phyloP scores from a whole-genome alignment of 192 early-diverging fungal genomes.

The Diversispora epigaea region DNA sequence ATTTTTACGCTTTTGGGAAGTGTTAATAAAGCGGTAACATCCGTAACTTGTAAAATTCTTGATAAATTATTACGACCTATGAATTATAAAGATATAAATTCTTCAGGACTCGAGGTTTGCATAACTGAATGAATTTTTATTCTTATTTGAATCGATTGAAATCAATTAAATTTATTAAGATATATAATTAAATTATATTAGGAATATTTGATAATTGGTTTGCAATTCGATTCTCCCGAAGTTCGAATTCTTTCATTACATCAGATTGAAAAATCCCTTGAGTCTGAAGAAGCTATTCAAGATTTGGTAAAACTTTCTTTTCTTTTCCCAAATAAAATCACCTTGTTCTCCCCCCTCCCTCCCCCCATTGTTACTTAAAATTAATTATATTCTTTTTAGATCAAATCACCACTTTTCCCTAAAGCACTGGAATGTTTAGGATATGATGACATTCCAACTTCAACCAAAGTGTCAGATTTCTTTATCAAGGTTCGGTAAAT shows the following conservation, averaged over 20 bases:
- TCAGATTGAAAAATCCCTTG: conserved; percentile 47
- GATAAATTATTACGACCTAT: conserved; percentile 35
- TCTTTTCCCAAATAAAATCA: neutral
- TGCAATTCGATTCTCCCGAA: conserved; percentile 36
- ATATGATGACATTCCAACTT: conserved; percentile 37
- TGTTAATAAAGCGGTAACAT: conserved; percentile 24
- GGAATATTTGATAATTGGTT: conserved; percentile 38
- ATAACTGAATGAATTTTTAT: neutral
- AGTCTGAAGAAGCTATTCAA: conserved; percentile 26
- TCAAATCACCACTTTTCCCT: conserved; percentile 38
- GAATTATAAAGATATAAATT: conserved; percentile 21
- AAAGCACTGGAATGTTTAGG: conserved; percentile 36
- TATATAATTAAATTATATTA: neutral
- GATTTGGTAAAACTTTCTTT: conserved; percentile 37
- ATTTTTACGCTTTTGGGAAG: conserved; percentile 26
- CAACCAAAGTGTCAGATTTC: conserved; percentile 36
- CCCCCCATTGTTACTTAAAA: neutral
- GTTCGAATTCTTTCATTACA: conserved; percentile 44
- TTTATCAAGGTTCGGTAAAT: conserved; percentile 36
- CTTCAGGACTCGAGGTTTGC: conserved; percentile 32
- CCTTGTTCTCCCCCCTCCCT: neutral
- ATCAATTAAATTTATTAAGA: neutral
- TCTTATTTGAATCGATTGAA: neutral
- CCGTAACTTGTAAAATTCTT: conserved; percentile 35
- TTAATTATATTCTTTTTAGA: conserved; percentile 23